phyloP scores from a whole-genome alignment of 2,329 filamentous ascomycete species.

The Colletotrichum caudatum region DNA sequence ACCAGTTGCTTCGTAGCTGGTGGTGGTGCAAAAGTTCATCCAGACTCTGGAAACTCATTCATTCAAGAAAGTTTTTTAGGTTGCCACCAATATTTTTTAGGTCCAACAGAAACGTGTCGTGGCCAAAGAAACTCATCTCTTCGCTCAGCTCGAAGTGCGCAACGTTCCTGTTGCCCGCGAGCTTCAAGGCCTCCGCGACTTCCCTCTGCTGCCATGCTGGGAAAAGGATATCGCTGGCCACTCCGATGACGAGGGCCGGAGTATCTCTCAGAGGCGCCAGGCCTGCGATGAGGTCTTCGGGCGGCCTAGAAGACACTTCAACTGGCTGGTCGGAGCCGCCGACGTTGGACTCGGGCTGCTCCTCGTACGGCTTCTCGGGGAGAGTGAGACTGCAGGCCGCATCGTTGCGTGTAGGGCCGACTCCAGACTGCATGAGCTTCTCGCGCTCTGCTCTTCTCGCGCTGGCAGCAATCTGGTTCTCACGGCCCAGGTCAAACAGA shows the following conservation, averaged over 20 bases:
- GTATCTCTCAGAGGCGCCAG: slow-evolving; percentile 78
- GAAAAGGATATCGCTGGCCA: slow-evolving; percentile 95
- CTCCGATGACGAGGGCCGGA: slow-evolving; percentile 89
- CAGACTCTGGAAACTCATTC: slow-evolving; percentile 56
- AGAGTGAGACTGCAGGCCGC: slow-evolving; percentile 82
- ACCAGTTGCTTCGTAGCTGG: neutral
- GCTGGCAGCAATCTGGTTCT: slow-evolving; percentile 74
- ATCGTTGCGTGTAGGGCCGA: slow-evolving; percentile 52
- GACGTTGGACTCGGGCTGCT: slow-evolving; percentile 71
- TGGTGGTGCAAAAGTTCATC: neutral
- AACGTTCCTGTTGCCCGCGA: slow-evolving; percentile 82
- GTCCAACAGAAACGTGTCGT: slow-evolving; percentile 96
- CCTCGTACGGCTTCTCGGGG: slow-evolving; percentile 86
- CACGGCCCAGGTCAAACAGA: slow-evolving; percentile 87
- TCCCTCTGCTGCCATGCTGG: slow-evolving; percentile 98
- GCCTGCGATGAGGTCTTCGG: slow-evolving; percentile 83
- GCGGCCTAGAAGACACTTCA: slow-evolving; percentile 65
- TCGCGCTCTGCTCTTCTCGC: slow-evolving; percentile 72
- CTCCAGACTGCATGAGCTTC: slow-evolving; percentile 65
- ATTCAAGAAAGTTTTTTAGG: slow-evolving; percentile 82
- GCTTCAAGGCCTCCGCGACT: slow-evolving; percentile 84
- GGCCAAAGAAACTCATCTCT: slow-evolving; percentile 93
- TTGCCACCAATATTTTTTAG: slow-evolving; percentile 91
- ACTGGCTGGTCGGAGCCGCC: slow-evolving; percentile 49
- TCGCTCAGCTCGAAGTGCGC: slow-evolving; percentile 92